Evolutionary conservation across 768 basidiomycete species (phyloP), one percentile per base, ranked within the genome.

Genomic region (Agrocybe chaxingu): DNA sequence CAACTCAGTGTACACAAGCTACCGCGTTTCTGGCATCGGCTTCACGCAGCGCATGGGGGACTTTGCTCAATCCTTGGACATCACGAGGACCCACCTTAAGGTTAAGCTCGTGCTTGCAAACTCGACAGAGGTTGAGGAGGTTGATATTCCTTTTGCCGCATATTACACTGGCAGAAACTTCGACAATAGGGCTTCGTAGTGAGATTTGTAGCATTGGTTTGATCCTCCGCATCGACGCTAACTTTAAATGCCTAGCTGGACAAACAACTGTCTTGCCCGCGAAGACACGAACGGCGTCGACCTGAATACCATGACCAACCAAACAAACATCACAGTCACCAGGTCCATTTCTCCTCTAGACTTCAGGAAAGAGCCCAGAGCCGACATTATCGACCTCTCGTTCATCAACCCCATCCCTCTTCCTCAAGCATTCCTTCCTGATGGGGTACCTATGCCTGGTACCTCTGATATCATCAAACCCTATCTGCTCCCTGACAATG

Each of bases 1-100:
- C 37, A 85, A 85, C 66, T 79, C 76, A 35, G 82, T 78, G 3
- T 79, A 81, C 65, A 79, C 74, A 33, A 79, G 79, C 58, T 85
- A 85, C 60, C 69, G 79, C 18, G 71, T 79, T 33, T 68, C 70
- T 0, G 70, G 62, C 8, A 69, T 66, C 0, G 57, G 50, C n/a
- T 81, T 77, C 56, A 79, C 78, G 12, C 83, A 85, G 63, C 72
- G 81, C 9, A 57, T 85, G 42, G 84, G 74, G 5, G 72, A 75
- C 55, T 67, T 82, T 31, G 82, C 82, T 39, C 80, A 82, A 2
- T 79, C 78, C 10, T 59, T 66, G 13, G 75, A 76, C 50, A 76
- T 79, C 4, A 69, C 71, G 11, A 70, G 73, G 37, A 71, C 70
- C 7, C 74, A 70, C 2, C 58, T 85, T 8, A 76, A 72, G 2